These are phyloP conservation scores for Gossypium raimondii DNA, from an alignment of 345 rosid genomes.

Conservation along the genomic window DNA sequence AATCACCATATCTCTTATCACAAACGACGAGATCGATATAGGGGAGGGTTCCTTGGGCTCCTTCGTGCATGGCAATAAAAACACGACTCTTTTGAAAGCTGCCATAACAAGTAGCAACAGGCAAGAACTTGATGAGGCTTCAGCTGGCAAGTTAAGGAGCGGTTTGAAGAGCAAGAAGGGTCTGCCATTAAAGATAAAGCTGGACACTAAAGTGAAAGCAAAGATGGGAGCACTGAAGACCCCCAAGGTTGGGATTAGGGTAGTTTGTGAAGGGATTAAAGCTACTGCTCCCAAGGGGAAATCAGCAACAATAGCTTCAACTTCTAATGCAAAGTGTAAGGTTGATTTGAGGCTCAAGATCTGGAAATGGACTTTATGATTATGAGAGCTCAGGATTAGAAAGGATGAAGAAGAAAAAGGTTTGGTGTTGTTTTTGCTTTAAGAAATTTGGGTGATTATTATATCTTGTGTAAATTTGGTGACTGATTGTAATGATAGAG, in stretches of 20 bases:
- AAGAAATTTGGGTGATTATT: background rate
- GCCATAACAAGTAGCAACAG: conserved; percentile 38
- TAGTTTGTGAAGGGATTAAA: conserved; percentile 61
- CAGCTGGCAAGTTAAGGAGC: conserved; percentile 43
- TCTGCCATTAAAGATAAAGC: conserved; percentile 45
- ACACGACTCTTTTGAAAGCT: conserved; percentile 57
- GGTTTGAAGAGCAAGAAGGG: conserved; percentile 56
- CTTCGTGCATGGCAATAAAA: conserved; percentile 64
- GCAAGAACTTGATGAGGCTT: conserved; percentile 38
- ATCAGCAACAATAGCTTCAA: conserved; percentile 46
- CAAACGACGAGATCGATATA: conserved; percentile 38
- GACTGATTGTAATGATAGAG: conserved; percentile 4
- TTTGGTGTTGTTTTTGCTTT: conserved; percentile 1
- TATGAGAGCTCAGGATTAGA: background rate
- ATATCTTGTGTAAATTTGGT: conserved; percentile 17
- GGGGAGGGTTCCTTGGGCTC: conserved; percentile 54
- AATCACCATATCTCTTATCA: conserved; percentile 33
- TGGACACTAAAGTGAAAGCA: conserved; percentile 62
- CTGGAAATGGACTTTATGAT: conserved; percentile 76
- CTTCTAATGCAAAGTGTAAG: conserved; percentile 60
- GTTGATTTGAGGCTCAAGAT: conserved; percentile 76
- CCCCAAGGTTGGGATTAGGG: conserved; percentile 59
- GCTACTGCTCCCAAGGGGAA: conserved; percentile 55
- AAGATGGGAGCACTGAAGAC: conserved; percentile 62
- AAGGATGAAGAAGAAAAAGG: conserved; percentile 5